Evolutionary conservation across 306 rosid species (phyloP), one percentile per base, ranked within the genome.

Genomic region (Mucuna pruriens): DNA sequence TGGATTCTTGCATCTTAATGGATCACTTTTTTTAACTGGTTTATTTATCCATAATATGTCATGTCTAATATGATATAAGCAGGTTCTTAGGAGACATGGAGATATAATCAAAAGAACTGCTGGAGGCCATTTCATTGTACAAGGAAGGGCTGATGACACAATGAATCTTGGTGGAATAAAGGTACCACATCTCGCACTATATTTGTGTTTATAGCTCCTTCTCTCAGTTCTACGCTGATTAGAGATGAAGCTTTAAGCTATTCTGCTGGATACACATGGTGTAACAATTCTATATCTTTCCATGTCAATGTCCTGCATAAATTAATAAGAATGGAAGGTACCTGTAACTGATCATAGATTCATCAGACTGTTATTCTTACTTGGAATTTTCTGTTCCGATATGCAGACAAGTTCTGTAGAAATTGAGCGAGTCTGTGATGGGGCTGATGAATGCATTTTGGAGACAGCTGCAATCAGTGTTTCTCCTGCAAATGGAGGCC

Each of bases 121-220:
- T 33, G 92, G 97, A 71, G 97, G 98, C 57, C 82, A 85, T 81
- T 71, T 83, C 7, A 17, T 79, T n/a, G 94, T 94, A 49, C 97
- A 94, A 73, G 98, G 98, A 36, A 87, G 98, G 84, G 94, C 94
- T 12, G 98, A 94, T 80, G 98, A 92, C 83, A 94, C 98, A 20
- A 94, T 94, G 98, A 94, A 91, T 82, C 94, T 92, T 61, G 97
- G 98, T 40, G 98, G 98, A 75, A 94, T 94, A 72, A 94, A 92
- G 98, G 98, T 94, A 84, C 9, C 44, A 15, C 65, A 45, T 75
- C 64, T n/a, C 20, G n/a, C 66, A 6, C 12, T 17, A 26, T 63
- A 34, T 44, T 68, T 74, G 1, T 40, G 8, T 40, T 36, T 72
- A 4, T 26, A 26, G 26, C 44, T 70, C 74, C 66, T 44, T 39